Evolutionary conservation across 2,329 filamentous ascomycete species (phyloP), one percentile per base, ranked within the genome.

Genomic region (Penicillium sp.): DNA sequence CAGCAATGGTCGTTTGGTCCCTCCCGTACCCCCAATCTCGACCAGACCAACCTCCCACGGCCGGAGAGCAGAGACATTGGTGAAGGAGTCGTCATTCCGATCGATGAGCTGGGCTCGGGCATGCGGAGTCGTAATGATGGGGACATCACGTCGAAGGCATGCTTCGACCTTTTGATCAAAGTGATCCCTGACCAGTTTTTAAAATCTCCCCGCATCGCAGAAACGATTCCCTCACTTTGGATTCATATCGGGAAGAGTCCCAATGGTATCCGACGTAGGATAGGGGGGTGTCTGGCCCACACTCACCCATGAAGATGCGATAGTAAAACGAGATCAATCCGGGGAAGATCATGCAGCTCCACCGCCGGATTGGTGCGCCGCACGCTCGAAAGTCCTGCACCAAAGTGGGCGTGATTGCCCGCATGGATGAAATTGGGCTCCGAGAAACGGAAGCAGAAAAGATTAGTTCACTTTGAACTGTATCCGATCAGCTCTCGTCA

Each of bases 351-450:
- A 41, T 81, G 72, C 4, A 85, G 61, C 48, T 83, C 76, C 12
- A 85, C 71, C 0, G 79, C 79, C 24, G 82, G 82, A 52, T 85
- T 77, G 0, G 77, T 84, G 25, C 66, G 63, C 2, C 82, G 71
- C 25, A 71, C 72, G 1, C 72, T 76, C 2, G 73, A 77, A 2
- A 85, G 80, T 1, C 81, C 81, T 0, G 82, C 82, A 0, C 82
- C 83, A 1, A 85, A 74, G 60, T 85, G 82, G 7, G 85, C 81
- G 55, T 85, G 79, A 57, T 84, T 81, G 29, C 82, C 81, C 1
- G 76, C 76, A 56, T 84, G 82, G 0, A 86, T 73, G 65, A 86
- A 85, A 64, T 84, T 84, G 7, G 81, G 79, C 61, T 79, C 24
- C 9, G 8, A 11, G 11, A 3, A 29, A 28, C 11, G 29, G 35